Evolutionary conservation across 306 rosid species (phyloP), one percentile per base, ranked within the genome.

Genomic region (Vigna hirtella): DNA sequence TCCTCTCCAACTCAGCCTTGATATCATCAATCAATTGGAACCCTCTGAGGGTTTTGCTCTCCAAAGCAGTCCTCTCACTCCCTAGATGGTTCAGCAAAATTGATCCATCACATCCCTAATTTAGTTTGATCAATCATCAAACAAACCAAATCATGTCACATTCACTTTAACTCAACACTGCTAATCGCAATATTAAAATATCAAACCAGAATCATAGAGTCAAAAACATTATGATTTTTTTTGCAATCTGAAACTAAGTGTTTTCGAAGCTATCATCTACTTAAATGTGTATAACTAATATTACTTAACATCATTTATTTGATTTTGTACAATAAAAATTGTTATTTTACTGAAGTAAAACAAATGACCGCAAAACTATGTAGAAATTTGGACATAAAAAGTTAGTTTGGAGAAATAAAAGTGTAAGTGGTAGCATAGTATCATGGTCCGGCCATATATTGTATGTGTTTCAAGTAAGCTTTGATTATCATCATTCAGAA

Each of bases 71-170:
- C 66, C 97, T 92, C 70, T 94, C 97, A 42, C 89, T 89, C 1
- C 90, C 88, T 38, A 4, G 13, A 68, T 88, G 62, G 87, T 89
- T 84, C 0, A 94, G 91, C 67, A 92, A 63, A 69, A 94, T 71
- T 56, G 97, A 94, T 66, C 77, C 97, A 61, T 92, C 97, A 1
- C 98, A 92, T 57, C 97, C 97, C 98, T 94, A 85, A 63, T 73
- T 49, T 10, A 42, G 2, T 66, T 70, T 62, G 2, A 63, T 69
- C 58, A 74, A 34, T 61, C 15, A 58, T 56, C 18, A 58, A 28
- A 58, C 11, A 56, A 58, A 79, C 9, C 9, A 51, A 63, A 36
- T 79, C 58, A 70, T 34, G 58, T 62, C 58, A 77, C 18, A 43
- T 51, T 4, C 15, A 42, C 48, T 18, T 79, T 50, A 42, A 58